phyloP scores from a whole-genome alignment of 2,329 filamentous ascomycete genomes.

The Chrysosphaeria jannelii region DNA sequence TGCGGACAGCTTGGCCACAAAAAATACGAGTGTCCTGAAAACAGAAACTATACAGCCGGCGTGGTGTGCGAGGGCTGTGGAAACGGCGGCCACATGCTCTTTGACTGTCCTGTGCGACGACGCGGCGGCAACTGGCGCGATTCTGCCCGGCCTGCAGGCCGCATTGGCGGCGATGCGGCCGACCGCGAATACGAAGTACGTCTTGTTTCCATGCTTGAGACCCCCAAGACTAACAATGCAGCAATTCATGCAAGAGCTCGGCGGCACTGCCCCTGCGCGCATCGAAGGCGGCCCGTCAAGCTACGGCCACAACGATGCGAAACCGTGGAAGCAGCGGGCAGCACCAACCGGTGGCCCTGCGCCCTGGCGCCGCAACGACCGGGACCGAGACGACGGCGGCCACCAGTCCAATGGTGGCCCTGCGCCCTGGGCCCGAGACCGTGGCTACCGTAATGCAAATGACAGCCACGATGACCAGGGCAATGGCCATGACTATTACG shows the following conservation, averaged over 20 bases:
- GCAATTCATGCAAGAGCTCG: conserved; percentile 96
- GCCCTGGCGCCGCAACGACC: conserved; percentile 36
- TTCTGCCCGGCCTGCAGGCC: conserved; percentile 34
- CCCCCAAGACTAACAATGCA: conserved; percentile 8
- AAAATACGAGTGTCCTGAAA: conserved; percentile 95
- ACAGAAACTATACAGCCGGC: conserved; percentile 94
- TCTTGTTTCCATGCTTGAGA: conserved; percentile 2
- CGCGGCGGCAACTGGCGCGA: conserved; percentile 82
- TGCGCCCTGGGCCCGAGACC: conserved; percentile 32
- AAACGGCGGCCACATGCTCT: conserved; percentile 92
- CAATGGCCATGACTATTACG: conserved; percentile 7
- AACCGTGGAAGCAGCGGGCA: conserved; percentile 48
- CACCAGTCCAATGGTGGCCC: conserved; percentile 13
- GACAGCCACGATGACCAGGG: conserved; percentile 8
- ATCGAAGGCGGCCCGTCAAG: conserved; percentile 62
- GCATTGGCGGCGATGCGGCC: conserved; percentile 42
- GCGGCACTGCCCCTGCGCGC: conserved; percentile 41
- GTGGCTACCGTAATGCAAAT: conserved; percentile 16
- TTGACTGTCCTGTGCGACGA: conserved; percentile 86
- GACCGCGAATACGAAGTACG: conserved; percentile 85
- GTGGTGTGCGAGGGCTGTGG: conserved; percentile 97
- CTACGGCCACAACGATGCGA: conserved; percentile 24
- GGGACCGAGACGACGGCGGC: conserved; percentile 10
- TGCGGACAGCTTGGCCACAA: conserved; percentile 95
- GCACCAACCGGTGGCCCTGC: conserved; percentile 59